Conservation (phyloP, 2,329 filamentous ascomycete genomes). For the Diaporthe citri region DNA sequence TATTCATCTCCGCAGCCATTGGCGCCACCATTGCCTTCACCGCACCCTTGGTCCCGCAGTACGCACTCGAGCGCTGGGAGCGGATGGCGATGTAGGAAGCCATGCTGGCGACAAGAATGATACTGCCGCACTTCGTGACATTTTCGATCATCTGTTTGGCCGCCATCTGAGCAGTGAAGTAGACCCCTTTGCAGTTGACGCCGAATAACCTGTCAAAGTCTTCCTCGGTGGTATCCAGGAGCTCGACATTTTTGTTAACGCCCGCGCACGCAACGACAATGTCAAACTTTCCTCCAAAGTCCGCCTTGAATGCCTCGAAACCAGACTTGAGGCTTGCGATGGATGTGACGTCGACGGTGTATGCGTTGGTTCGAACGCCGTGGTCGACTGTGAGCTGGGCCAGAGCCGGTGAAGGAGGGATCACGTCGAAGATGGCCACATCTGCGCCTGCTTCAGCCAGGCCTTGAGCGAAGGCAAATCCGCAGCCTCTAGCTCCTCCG, state of each 20-base stretch:
- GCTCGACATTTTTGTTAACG: constrained; percentile 57
- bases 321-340: constrained; percentile 46
- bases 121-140: constrained; percentile 63
- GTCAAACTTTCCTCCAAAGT: constrained; percentile 53
- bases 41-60: constrained; percentile 61
- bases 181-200: constrained; percentile 59
- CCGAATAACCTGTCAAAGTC: constrained; percentile 56
- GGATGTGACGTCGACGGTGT: constrained; percentile 56
- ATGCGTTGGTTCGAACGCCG: constrained; percentile 56
- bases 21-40: constrained; percentile 60
- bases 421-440: constrained; percentile 61
- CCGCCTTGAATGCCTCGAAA: constrained; percentile 48
- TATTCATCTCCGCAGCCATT: constrained; percentile 58
- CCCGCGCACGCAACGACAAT: constrained; percentile 60
- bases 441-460: constrained; percentile 61
- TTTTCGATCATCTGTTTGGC: constrained; percentile 65
- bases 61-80: constrained; percentile 60
- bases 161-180: constrained; percentile 61
- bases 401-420: constrained; percentile 54
- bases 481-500: constrained; percentile 60
- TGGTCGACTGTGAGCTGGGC: constrained; percentile 55
- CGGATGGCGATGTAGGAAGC: constrained; percentile 64
- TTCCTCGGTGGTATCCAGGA: constrained; percentile 58
- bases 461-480: constrained; percentile 59
- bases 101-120: constrained; percentile 66